phyloP scores from a whole-genome alignment of 352 stramenopile genomes.

The Globisporangium emineosum region DNA sequence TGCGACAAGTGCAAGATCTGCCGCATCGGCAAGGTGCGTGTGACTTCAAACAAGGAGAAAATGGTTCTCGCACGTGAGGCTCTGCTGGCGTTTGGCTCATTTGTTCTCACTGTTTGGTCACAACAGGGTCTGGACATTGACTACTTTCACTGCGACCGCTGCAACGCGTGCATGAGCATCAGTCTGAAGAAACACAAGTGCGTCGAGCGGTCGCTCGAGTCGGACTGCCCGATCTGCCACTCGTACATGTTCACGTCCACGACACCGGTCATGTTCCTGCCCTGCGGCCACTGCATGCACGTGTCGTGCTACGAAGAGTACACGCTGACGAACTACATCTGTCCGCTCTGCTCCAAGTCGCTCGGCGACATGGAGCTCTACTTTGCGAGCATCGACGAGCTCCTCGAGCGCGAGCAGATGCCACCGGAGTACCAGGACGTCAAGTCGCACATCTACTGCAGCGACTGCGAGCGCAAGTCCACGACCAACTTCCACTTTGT shows the following conservation, averaged over 20 bases:
- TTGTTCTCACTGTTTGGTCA: background rate
- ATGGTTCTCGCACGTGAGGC: background rate
- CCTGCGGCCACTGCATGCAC: constrained; percentile 97
- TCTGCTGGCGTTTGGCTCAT: background rate
- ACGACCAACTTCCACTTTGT: constrained; percentile 83
- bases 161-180: constrained; percentile 96
- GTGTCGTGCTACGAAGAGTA: constrained; percentile 94
- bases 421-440: constrained; percentile 70
- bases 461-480: constrained; percentile 84
- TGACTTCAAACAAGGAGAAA: background rate
- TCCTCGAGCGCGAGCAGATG: constrained; percentile 80
- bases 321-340: constrained; percentile 93
- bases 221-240: constrained; percentile 95
- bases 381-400: constrained; percentile 84
- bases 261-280: constrained; percentile 92
- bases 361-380: constrained; percentile 93
- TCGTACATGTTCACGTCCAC: constrained; percentile 95
- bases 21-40: constrained; percentile 82
- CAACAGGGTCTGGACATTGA: constrained; percentile 91
- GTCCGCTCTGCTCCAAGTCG: constrained; percentile 93
- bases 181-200: constrained; percentile 91
- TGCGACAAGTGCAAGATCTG: constrained; percentile 98
- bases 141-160: constrained; percentile 98
- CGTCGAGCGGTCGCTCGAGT: constrained; percentile 93
- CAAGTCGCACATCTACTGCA: constrained; percentile 81